Evolutionary conservation across 2,329 filamentous ascomycete species (phyloP), one percentile per base, ranked within the genome.

Genomic region (Raffaelea deltoideospora): DNA sequence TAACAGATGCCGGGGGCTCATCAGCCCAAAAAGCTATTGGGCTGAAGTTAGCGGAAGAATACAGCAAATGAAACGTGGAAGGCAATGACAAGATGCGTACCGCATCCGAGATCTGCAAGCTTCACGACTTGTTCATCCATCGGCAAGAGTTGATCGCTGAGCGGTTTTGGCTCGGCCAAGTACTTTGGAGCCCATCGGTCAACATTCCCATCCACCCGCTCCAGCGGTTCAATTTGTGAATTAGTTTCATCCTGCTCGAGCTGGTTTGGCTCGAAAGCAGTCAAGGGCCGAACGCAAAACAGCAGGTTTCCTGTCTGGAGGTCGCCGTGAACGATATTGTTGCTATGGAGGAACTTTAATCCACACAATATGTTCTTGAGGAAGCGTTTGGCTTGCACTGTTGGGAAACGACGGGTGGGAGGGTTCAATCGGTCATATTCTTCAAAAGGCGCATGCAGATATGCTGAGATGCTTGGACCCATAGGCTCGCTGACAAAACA

Each of bases 401-500:
- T 39, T 10, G 33, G 28, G 29, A 39, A 36, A 10, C 33, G 33
- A 3, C 23, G 33, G 28, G 27, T 35, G 24, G 37, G 33, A 39
- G 27, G 33, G 15, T 35, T 33, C 18, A 28, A 17, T 15, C 33
- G 37, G 24, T 36, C 23, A 29, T 35, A 35, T 17, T 23, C 13
- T 17, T 39, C 37, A 18, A 30, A 23, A 4, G 27, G 15, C 19
- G 33, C 37, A 9, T 30, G 28, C 10, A 39, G 28, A 30, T 29
- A 19, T n/a, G 33, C 22, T 23, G 30, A 33, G n/a, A 39, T 18
- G 22, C 37, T 36, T 33, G 33, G 37, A 18, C 37, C 37, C 37
- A 39, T 39, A 22, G 37, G 37, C 33, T 36, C 30, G 18, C 28
- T n/a, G 22, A 39, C 26, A 36, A 29, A 21, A 22, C 37, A 39